A percentile compares a stretch with the other conserved stretches of the same genome.
Evolutionary conservation across 805 yeast genomes (phyloP).

Genomic region (Osmozyma mogii): DNA sequence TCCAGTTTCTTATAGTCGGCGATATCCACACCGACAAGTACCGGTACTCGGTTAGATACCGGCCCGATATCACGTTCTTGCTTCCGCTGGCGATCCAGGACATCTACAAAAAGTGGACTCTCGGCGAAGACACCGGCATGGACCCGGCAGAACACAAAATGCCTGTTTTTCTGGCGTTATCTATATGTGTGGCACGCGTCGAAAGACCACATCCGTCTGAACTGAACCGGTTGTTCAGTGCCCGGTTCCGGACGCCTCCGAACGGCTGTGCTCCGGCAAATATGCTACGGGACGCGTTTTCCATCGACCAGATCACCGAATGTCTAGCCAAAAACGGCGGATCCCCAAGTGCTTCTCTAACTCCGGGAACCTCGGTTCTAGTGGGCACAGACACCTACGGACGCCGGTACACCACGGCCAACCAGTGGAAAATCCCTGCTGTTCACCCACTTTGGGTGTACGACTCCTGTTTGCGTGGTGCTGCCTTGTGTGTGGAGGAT

Average conservation of each 20-base stretch:
- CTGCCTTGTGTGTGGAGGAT: constrained; percentile 31
- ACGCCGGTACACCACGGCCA: constrained; percentile 42
- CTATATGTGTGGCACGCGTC: constrained; percentile 38
- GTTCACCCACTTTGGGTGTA: constrained; percentile 45
- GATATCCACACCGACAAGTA: constrained; percentile 48
- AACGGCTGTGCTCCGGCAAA: constrained; percentile 5
- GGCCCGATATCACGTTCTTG: constrained; percentile 53
- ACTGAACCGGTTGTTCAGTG: constrained; percentile 11
- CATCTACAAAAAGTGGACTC: constrained; percentile 45
- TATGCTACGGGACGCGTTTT: constrained; percentile 11
- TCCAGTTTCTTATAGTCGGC: constrained; percentile 53
- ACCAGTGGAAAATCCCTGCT: constrained; percentile 45
- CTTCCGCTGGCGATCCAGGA: constrained; percentile 36
- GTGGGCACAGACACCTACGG: constrained; percentile 47
- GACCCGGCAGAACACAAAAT: constrained; percentile 20
- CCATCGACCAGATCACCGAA: constrained; percentile 22
- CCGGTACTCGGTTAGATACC: constrained; percentile 39
- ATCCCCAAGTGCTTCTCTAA: constrained; percentile 41
- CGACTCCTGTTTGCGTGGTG: constrained; percentile 39
- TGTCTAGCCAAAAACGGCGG: constrained; percentile 42
- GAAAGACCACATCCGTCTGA: constrained; percentile 11
- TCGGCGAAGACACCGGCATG: constrained; percentile 36
- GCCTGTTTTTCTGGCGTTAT: constrained; percentile 38
- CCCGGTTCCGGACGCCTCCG: constrained; percentile 16
- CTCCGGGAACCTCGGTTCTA: constrained; percentile 35